Percentiles rank a stretch among this genome's conserved stretches.
Evolutionary conservation across 805 yeast species (phyloP).

Genomic region (Hemisphaericaspora nanyangensis): DNA sequence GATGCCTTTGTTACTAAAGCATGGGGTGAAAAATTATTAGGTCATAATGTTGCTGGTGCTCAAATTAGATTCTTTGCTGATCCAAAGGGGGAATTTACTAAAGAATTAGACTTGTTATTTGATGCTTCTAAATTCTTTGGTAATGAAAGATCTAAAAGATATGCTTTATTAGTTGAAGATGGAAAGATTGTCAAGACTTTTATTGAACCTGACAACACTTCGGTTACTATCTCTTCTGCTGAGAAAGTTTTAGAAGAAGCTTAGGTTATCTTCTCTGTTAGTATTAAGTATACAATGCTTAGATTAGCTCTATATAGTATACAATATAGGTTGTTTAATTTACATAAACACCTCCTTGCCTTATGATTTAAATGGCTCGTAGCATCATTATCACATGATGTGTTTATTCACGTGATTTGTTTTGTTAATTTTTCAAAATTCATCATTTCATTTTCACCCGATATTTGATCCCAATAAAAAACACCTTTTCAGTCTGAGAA

Average conservation of each 20-base stretch:
- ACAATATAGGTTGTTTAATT: no score
- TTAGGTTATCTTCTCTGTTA: no score
- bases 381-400: no score
- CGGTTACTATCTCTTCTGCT: conserved; percentile 55
- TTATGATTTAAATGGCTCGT: no score
- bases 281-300: no score
- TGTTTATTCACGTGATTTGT: no score
- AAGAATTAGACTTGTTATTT: conserved; percentile 60
- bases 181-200: conserved; percentile 66
- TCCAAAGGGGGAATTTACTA: conserved; percentile 69
- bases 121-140: conserved; percentile 81
- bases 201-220: conserved; percentile 78
- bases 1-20: conserved; percentile 84
- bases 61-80: conserved; percentile 68
- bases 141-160: conserved; percentile 68
- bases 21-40: conserved; percentile 53
- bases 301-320: no score
- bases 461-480: no score
- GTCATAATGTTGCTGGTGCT: conserved; percentile 15
- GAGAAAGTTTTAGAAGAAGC: conserved; percentile 36
- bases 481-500: no score
- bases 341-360: no score
- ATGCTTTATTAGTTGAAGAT: conserved; percentile 69
- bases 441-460: no score
- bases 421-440: no score